A percentile compares a stretch with the other conserved stretches of the same genome.
These are phyloP conservation scores for Parafenestella ontariensis DNA, from an alignment of 2,329 filamentous ascomycete species.

Conservation along the genomic window DNA sequence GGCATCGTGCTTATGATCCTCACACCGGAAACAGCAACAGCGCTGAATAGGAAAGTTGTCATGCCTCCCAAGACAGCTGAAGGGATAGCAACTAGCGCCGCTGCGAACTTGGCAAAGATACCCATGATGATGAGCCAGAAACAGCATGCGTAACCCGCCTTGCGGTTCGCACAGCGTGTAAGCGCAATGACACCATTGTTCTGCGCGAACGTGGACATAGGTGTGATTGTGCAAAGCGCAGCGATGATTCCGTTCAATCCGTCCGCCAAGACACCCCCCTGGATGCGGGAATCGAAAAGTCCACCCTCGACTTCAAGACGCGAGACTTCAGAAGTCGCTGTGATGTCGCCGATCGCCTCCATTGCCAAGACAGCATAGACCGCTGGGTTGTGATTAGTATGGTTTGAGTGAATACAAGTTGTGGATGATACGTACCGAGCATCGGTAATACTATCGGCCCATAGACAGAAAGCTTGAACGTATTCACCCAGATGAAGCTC, in stretches of 20 bases:
- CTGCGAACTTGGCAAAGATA: conserved; percentile 83
- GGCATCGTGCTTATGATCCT: conserved; percentile 74
- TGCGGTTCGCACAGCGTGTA: conserved; percentile 81
- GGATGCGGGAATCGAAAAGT: conserved; percentile 77
- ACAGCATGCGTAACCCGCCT: conserved; percentile 79
- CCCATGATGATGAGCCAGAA: conserved; percentile 82
- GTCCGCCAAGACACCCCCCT: conserved; percentile 80
- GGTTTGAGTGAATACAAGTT: no score
- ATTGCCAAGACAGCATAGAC: conserved; percentile 74
- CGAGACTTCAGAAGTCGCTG: conserved; percentile 81
- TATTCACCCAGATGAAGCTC: conserved; percentile 81
- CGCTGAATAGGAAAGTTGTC: conserved; percentile 79
- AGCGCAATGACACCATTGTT: conserved; percentile 65
- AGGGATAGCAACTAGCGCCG: conserved; percentile 78
- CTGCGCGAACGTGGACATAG: conserved; percentile 66
- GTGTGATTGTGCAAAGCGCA: conserved; percentile 78
- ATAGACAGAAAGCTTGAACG: conserved; percentile 75
- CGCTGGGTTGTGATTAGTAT: no score
- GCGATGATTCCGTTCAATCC: conserved; percentile 78
- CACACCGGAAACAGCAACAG: conserved; percentile 79
- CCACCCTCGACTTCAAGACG: conserved; percentile 75
- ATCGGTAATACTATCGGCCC: conserved; percentile 76
- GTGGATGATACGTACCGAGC: no score
- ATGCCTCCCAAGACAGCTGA: conserved; percentile 57
- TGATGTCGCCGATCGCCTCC: conserved; percentile 82